Base-by-base conservation (phyloP, 495 filamentous ascomycete genomes). In the Wilcoxina mikolae region DNA sequence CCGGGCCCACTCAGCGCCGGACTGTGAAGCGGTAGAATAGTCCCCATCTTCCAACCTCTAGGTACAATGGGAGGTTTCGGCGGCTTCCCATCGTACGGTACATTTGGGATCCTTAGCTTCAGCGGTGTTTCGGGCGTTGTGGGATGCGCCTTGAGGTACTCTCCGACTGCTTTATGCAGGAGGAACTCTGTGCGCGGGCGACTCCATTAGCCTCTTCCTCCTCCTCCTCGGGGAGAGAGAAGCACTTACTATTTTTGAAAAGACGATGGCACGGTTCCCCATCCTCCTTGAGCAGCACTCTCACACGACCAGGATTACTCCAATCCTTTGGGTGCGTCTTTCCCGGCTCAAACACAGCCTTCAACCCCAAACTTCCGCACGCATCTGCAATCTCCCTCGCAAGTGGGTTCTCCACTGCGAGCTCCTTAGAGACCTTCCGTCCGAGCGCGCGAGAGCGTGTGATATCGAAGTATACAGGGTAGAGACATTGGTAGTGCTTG, bases 291-390 rank as follows among this genome's bases (percentile, higher is more conserved):
- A 95, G 69, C 60, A 78, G 69, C 20, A 95, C 78, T 48, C 85
- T 76, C 58, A 98, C 87, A 25, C 91, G 75, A 0, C 91, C 91
- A 11, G 91, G 91, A 70, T 98, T 98, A 29, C 82, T 83, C 91
- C 91, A 98, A 70, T 98, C 91, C 69, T 89, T 88, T 0, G 91
- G 91, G 71, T 98, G 91, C 43, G 80, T 73, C 71, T 94, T 95
- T 60, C 81, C 83, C 0, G 89, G 87, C 68, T 98, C 91, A 67
- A 95, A 82, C 3, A 88, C 82, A 27, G 81, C 79, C 26, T 78
- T 75, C 55, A 95, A 68, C 3, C 83, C 80, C 39, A 95, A 72
- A 55, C 69, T 69, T 18, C 81, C 79, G 61, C 83, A 85, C 0
- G 90, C 91, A 57, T 87, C 80, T 28, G 86, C 85, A 65, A 98